Evolutionary conservation across 2,329 filamentous ascomycete genomes (phyloP).

Genomic region (Beauveria australis): DNA sequence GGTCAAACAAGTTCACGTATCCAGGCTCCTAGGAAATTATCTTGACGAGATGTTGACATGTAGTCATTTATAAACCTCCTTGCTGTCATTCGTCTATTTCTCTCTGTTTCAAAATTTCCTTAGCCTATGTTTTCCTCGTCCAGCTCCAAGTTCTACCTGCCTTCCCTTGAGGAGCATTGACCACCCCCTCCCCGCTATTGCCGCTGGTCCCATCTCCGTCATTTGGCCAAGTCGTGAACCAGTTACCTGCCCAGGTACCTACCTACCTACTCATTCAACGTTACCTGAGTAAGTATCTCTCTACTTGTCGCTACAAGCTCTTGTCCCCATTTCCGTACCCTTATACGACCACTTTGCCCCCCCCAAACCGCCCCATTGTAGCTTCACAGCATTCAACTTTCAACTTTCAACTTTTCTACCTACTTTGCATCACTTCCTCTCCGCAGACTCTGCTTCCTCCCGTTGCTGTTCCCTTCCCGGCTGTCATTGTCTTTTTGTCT

Average conservation of each 20-base stretch:
- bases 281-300: background rate
- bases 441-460: background rate
- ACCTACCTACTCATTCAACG: no score
- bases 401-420: no score
- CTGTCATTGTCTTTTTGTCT: background rate
- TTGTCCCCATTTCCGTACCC: background rate
- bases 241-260: background rate
- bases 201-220: conserved; percentile 11
- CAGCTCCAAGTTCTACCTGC: background rate
- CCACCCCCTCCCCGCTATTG: conserved; percentile 9
- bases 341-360: background rate
- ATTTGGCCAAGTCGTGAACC: conserved; percentile 1
- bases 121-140: background rate
- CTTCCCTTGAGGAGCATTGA: background rate
- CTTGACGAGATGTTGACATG: background rate
- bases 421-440: background rate
- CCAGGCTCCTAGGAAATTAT: background rate
- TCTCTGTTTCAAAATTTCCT: background rate
- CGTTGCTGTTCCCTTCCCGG: background rate
- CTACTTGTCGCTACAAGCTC: background rate
- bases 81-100: no score
- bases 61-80: background rate
- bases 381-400: background rate
- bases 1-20: background rate
- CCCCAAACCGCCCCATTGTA: conserved; percentile 9